Percentiles rank a stretch among this genome's conserved stretches.
Evolutionary conservation across 148 eudicot genomes (phyloP).

Genomic region (Rheum nobile): DNA sequence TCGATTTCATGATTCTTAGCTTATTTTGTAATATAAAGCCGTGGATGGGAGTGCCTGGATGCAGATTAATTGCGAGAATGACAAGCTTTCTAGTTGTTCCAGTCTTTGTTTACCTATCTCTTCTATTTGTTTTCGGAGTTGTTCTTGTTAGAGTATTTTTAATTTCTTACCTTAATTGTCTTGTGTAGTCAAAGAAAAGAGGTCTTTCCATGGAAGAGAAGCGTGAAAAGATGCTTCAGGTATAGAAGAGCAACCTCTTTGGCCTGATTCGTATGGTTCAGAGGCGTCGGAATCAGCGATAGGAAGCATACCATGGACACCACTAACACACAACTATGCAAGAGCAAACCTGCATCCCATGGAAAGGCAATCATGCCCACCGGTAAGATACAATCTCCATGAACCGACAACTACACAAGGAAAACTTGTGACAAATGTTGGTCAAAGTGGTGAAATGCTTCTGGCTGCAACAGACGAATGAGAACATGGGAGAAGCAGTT

Average conservation of each 20-base stretch:
- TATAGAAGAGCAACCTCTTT: not conserved
- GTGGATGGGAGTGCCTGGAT: not conserved
- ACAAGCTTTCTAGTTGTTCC: not conserved
- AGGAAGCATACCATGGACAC: not conserved
- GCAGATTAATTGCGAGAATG: not conserved
- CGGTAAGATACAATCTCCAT: not conserved
- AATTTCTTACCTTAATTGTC: not conserved
- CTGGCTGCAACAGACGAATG: not conserved
- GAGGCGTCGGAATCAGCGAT: not conserved
- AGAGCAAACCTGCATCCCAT: not conserved
- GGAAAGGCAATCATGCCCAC: slow-evolving; percentile 1
- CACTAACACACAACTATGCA: not conserved
- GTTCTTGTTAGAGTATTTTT: not conserved
- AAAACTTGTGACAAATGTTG: not conserved
- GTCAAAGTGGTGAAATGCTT: not conserved
- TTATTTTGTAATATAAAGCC: not conserved
- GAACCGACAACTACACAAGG: not conserved
- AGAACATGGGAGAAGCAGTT: not conserved
- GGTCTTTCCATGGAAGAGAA: slow-evolving; percentile 96
- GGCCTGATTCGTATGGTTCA: not conserved
- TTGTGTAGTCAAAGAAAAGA: slow-evolving; percentile 80
- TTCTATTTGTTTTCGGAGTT: not conserved
- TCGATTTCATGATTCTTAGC: not conserved
- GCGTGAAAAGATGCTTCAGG: slow-evolving; percentile 82
- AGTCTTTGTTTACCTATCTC: not conserved